phyloP scores from a whole-genome alignment of 2,329 filamentous ascomycete genomes.

The Botryotinia convoluta region DNA sequence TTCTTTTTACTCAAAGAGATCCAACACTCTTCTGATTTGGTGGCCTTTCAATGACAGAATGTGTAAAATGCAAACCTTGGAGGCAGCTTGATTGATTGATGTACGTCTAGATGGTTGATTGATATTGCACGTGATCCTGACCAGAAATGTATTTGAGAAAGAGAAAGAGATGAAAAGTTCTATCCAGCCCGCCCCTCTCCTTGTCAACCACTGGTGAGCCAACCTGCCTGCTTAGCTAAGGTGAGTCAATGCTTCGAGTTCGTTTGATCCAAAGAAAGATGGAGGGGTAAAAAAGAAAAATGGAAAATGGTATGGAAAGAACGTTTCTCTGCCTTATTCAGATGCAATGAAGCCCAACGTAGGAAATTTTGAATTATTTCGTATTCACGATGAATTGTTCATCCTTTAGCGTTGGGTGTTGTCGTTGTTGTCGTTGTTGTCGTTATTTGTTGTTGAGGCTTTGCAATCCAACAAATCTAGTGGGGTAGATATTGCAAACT shows the following conservation, averaged over 20 bases:
- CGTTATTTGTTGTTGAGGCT: constrained; percentile 2
- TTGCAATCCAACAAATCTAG: constrained; percentile 4
- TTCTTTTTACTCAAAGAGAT: not conserved
- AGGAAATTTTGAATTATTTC: not conserved
- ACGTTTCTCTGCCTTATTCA: not conserved
- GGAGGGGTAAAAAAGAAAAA: not conserved
- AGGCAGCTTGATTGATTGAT: not conserved
- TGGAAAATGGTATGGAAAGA: not conserved
- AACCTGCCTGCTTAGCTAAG: not conserved
- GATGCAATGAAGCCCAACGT: constrained; percentile 10
- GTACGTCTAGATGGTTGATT: not conserved
- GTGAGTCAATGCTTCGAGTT: not conserved
- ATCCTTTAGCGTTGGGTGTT: constrained; percentile 2
- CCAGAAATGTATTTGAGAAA: not conserved
- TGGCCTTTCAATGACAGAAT: not conserved
- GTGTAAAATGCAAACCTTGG: not conserved
- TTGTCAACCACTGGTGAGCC: not conserved
- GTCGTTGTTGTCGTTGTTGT: not conserved
- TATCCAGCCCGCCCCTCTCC: not conserved
- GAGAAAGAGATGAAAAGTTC: not conserved
- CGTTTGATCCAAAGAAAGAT: not conserved
- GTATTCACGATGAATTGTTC: constrained; percentile 8
- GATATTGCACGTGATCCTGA: not conserved
- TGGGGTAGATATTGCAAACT: not conserved
- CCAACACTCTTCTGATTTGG: not conserved